These are phyloP conservation scores for Suhomyces sp. DNA, from an alignment of 805 yeast genomes.

Conservation along the genomic window DNA sequence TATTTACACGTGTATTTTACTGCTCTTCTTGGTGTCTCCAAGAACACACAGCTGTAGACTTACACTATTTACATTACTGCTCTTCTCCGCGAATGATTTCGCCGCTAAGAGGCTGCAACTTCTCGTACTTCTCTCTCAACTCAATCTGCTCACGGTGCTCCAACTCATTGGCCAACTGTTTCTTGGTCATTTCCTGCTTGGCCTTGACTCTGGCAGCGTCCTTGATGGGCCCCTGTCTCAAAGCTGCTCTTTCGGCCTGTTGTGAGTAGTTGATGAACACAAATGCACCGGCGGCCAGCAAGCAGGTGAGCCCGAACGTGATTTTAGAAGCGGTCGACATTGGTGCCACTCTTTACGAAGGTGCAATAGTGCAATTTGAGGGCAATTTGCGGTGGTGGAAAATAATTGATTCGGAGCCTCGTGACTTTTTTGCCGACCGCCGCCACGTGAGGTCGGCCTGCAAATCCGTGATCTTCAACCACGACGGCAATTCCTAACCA, in stretches of 20 bases:
- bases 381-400: constrained; percentile 13
- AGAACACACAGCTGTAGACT: constrained; percentile 38
- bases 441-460: not conserved
- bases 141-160: constrained; percentile 68
- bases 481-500: not conserved
- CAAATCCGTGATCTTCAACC: not conserved
- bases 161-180: constrained; percentile 49
- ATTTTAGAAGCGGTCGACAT: constrained; percentile 83
- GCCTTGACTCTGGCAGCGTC: constrained; percentile 66
- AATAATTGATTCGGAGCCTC: constrained; percentile 12
- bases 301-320: constrained; percentile 60
- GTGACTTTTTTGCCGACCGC: not conserved
- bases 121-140: constrained; percentile 54
- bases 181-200: constrained; percentile 41
- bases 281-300: constrained; percentile 57
- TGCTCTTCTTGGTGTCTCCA: constrained; percentile 45
- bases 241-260: constrained; percentile 62
- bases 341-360: not conserved
- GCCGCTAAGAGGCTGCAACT: constrained; percentile 54
- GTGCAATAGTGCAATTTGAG: not conserved
- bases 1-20: not conserved
- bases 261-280: constrained; percentile 71
- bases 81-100: constrained; percentile 36
- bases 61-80: not conserved
- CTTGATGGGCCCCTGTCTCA: constrained; percentile 80